Evolutionary conservation across 495 filamentous ascomycete genomes (phyloP).

Genomic region (Penicillium manginii): DNA sequence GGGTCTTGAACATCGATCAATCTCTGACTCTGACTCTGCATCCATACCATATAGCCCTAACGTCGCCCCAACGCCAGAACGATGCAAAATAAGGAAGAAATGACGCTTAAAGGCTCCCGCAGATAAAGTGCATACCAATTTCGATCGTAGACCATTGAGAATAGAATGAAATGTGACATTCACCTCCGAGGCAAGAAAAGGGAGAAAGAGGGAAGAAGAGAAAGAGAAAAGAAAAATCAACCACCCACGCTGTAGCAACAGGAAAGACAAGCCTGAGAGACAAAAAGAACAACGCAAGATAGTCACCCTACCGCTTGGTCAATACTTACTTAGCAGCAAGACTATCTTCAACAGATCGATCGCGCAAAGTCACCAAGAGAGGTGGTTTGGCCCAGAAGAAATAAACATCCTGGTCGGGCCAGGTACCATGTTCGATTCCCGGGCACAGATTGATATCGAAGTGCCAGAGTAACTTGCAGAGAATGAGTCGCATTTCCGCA

Average conservation of each 20-base stretch:
- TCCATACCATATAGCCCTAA: too few species aligned
- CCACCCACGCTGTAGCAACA: not conserved
- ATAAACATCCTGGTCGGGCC: slow-evolving; percentile 11
- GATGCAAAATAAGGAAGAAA: too few species aligned
- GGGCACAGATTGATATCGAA: slow-evolving; percentile 42
- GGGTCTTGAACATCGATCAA: too few species aligned
- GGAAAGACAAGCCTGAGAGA: not conserved
- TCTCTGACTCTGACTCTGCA: too few species aligned
- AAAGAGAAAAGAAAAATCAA: not conserved
- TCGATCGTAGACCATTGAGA: not conserved
- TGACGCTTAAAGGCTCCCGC: too few species aligned
- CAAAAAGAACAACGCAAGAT: not conserved
- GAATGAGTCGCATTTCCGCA: slow-evolving; percentile 57
- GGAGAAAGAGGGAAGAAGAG: not conserved
- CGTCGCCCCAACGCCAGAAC: too few species aligned
- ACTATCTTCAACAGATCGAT: slow-evolving; percentile 1
- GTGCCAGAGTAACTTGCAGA: slow-evolving; percentile 54
- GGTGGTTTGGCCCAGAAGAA: slow-evolving; percentile 8
- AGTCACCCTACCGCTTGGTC: not conserved
- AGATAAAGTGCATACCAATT: too few species aligned
- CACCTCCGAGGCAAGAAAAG: not conserved
- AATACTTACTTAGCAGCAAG: not conserved
- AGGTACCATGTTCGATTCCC: not conserved
- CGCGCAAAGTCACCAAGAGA: not conserved
- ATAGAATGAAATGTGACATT: not conserved